Evolutionary conservation across 2,329 filamentous ascomycete species (phyloP).

Genomic region (Sclerotinia minor): DNA sequence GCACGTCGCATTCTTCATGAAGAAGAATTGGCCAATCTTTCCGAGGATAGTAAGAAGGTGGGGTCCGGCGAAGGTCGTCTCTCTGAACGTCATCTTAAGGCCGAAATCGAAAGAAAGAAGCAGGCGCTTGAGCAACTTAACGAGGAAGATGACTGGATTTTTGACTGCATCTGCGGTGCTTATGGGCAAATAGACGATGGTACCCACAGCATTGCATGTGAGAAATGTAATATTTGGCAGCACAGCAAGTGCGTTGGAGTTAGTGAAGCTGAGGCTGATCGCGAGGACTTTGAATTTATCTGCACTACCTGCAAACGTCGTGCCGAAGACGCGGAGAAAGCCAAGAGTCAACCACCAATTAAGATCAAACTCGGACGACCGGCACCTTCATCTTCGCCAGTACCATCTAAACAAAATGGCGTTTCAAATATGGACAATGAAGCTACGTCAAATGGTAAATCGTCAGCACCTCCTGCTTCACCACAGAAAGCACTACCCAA

Average conservation of each 20-base stretch:
- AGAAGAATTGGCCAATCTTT: slow-evolving; percentile 76
- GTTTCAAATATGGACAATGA: slow-evolving; percentile 23
- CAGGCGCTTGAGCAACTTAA: slow-evolving; percentile 72
- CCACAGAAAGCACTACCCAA: slow-evolving; percentile 27
- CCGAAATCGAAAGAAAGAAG: slow-evolving; percentile 77
- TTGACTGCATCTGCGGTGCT: slow-evolving; percentile 89
- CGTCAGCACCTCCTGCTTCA: slow-evolving; percentile 26
- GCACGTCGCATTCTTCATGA: slow-evolving; percentile 79
- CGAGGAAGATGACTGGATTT: slow-evolving; percentile 78
- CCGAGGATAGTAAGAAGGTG: slow-evolving; percentile 68
- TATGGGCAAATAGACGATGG: slow-evolving; percentile 94
- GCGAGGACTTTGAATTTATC: slow-evolving; percentile 83
- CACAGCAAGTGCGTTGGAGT: slow-evolving; percentile 91
- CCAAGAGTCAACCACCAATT: slow-evolving; percentile 60
- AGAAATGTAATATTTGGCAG: slow-evolving; percentile 93
- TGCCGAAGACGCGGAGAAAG: slow-evolving; percentile 59
- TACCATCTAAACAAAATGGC: slow-evolving; percentile 33
- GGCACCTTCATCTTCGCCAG: slow-evolving; percentile 49
- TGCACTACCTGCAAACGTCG: slow-evolving; percentile 75
- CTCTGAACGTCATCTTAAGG: slow-evolving; percentile 78
- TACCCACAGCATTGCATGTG: slow-evolving; percentile 89
- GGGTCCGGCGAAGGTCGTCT: slow-evolving; percentile 59
- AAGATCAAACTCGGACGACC: slow-evolving; percentile 56
- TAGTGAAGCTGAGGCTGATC: slow-evolving; percentile 74
- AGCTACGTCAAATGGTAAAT: slow-evolving; percentile 28